A percentile compares a stretch with the other conserved stretches of the same genome.
Evolutionary conservation across 805 yeast species (phyloP).

Genomic region (Schizosaccharomyces pombe): DNA sequence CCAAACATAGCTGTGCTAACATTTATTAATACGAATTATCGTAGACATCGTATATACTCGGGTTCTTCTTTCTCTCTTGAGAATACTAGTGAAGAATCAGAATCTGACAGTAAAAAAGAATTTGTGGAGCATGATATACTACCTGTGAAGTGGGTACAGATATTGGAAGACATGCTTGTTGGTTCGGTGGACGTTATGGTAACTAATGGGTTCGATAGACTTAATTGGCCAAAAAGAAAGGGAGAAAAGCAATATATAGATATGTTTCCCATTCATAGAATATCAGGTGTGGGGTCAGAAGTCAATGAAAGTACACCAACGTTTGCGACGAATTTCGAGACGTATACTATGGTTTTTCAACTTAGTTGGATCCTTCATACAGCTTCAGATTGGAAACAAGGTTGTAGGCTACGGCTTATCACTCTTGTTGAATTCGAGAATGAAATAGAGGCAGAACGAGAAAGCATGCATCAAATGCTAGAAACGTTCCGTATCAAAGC

Average conservation of each 20-base stretch:
- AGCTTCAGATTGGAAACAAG: conserved; percentile 78
- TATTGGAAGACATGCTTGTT: conserved; percentile 68
- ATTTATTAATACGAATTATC: conserved; percentile 33
- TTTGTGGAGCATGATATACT: background rate
- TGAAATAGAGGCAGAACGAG: conserved; percentile 49
- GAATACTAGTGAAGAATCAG: background rate
- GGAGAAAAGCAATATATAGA: conserved; percentile 36
- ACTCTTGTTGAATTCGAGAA: conserved; percentile 62
- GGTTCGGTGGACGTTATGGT: conserved; percentile 84
- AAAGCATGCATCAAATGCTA: conserved; percentile 37
- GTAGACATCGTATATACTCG: background rate
- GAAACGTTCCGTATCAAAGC: conserved; percentile 70
- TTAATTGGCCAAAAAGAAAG: conserved; percentile 35
- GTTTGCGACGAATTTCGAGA: conserved; percentile 79
- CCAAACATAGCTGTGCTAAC: conserved; percentile 90
- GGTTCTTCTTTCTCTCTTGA: background rate
- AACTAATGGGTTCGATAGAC: conserved; percentile 58
- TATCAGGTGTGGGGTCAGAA: background rate
- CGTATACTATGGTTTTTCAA: conserved; percentile 80
- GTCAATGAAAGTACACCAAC: conserved; percentile 15
- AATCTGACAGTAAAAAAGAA: background rate
- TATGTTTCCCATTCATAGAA: conserved; percentile 90
- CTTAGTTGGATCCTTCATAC: conserved; percentile 81
- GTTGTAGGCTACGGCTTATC: conserved; percentile 43
- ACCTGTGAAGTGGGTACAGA: conserved; percentile 54